phyloP scores from a whole-genome alignment of 129 eudicot species.

The carrot (Daucus carota) region DH1_v3.0 NC_030386.2:6039001-6039500 shows the following conservation, averaged over 20 bases:
- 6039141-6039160: constrained; percentile 99
- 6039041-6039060: constrained; percentile 5
- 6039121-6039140: constrained; percentile 5
- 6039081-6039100: background rate
- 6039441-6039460: too few species aligned
- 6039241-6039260: constrained; percentile 76
- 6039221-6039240: constrained; percentile 84
- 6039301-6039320: constrained; percentile 80
- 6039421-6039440: constrained; percentile 62
- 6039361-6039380: constrained; percentile 47
- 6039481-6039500: too few species aligned
- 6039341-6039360: constrained; percentile 72
- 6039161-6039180: constrained; percentile 90
- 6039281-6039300: constrained; percentile 78
- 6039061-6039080: background rate
- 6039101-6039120: background rate
- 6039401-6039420: constrained; percentile 97
- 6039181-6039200: constrained; percentile 77
- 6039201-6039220: constrained; percentile 70
- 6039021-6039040: constrained; percentile 61
- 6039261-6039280: constrained; percentile 91
- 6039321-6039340: constrained; percentile 73
- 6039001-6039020: constrained; percentile 85
- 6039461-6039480: too few species aligned
- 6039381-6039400: constrained; percentile 91